Evolutionary conservation across 1,284 basidiomycete genomes (phyloP).

Genomic region (Bjerkandera adusta): DNA sequence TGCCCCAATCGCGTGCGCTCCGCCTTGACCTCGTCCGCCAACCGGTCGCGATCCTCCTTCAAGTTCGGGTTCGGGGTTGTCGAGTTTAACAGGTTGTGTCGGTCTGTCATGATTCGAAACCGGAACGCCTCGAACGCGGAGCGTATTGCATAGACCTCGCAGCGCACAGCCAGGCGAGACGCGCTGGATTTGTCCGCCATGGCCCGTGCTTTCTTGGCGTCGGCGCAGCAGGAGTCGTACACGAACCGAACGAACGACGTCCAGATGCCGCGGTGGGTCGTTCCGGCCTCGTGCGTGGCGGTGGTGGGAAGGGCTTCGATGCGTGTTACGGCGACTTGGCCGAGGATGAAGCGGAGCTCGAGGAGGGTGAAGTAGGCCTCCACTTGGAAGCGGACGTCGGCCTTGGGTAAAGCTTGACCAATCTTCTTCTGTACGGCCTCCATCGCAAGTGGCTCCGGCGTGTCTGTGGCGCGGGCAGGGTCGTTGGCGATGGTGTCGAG

Average conservation of each 20-base stretch:
- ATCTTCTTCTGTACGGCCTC: conserved; percentile 41
- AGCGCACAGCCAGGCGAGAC: conserved; percentile 20
- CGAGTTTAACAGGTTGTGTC: neutral
- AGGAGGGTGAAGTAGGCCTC: conserved; percentile 49
- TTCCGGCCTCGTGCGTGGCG: conserved; percentile 7
- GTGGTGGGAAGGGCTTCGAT: conserved; percentile 17
- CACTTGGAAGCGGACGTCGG: conserved; percentile 47
- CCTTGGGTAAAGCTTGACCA: conserved; percentile 50
- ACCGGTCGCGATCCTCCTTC: conserved; percentile 9
- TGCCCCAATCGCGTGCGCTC: neutral
- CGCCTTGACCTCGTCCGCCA: conserved; percentile 15
- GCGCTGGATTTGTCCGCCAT: conserved; percentile 17
- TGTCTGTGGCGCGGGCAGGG: conserved; percentile 31
- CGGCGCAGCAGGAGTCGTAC: conserved; percentile 36
- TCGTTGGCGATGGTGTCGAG: conserved; percentile 33
- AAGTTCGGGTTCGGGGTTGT: neutral
- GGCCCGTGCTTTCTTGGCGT: conserved; percentile 37
- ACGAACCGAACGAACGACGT: conserved; percentile 37
- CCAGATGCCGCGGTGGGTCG: conserved; percentile 28
- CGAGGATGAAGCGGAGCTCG: conserved; percentile 40
- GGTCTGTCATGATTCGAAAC: conserved; percentile 15
- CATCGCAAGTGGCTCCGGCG: conserved; percentile 43
- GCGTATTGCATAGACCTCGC: conserved; percentile 16
- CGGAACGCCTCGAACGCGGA: conserved; percentile 20
- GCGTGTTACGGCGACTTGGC: conserved; percentile 31